These are phyloP conservation scores for Dothistroma pini DNA, from an alignment of 2,329 filamentous ascomycete species.

Conservation along the genomic window DNA sequence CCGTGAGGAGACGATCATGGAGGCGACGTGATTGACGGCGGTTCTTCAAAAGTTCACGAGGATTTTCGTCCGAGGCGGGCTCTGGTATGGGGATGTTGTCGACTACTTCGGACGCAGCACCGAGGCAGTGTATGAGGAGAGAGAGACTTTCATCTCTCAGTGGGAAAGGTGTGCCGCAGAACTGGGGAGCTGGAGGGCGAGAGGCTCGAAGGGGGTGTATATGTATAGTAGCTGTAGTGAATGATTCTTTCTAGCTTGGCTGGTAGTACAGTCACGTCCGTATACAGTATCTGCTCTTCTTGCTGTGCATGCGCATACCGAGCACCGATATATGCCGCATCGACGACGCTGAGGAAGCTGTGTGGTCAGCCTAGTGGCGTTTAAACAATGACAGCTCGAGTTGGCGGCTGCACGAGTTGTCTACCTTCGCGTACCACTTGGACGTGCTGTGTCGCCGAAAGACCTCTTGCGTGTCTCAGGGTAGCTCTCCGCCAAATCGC, in stretches of 20 bases:
- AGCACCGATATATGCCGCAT: too few species aligned
- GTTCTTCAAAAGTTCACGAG: conserved; percentile 2
- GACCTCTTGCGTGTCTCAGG: not conserved
- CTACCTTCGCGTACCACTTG: not conserved
- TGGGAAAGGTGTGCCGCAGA: too few species aligned
- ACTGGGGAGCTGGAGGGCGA: not conserved
- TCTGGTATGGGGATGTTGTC: not conserved
- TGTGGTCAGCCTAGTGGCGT: not conserved
- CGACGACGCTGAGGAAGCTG: too few species aligned
- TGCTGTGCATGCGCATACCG: too few species aligned
- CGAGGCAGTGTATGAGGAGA: not conserved
- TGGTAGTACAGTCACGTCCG: too few species aligned
- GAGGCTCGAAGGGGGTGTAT: too few species aligned
- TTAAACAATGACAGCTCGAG: not conserved
- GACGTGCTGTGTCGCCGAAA: not conserved
- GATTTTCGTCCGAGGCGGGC: conserved; percentile 1
- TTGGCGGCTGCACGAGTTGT: not conserved
- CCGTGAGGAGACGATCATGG: conserved; percentile 5
- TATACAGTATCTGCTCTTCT: too few species aligned
- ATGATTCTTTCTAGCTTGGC: too few species aligned
- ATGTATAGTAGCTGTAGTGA: too few species aligned
- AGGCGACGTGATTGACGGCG: conserved; percentile 6
- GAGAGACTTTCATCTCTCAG: not conserved
- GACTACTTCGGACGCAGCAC: not conserved
- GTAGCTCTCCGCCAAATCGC: not conserved